Evolutionary conservation across 139 green algal genomes (phyloP).

Genomic region (Marvania coccoides): DNA sequence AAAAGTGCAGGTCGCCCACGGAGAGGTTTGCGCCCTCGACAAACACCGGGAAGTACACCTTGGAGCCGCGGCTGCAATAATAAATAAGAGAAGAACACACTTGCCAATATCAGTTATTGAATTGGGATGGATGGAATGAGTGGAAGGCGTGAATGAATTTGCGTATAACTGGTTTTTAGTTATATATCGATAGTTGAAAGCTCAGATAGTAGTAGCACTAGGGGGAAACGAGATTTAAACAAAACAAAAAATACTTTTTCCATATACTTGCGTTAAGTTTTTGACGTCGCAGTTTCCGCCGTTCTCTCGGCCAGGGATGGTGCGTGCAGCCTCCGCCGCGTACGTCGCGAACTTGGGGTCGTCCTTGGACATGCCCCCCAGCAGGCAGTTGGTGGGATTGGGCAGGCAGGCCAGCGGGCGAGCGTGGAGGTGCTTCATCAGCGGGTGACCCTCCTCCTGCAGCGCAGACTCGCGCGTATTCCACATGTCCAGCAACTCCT

Average conservation of each 20-base stretch:
- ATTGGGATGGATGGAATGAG: no score
- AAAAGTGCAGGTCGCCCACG: constrained; percentile 74
- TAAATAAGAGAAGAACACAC: no score
- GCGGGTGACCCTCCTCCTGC: constrained; percentile 39
- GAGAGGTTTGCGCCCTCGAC: constrained; percentile 61
- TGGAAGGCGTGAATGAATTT: no score
- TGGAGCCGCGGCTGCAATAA: no score
- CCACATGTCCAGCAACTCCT: constrained; percentile 72
- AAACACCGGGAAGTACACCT: constrained; percentile 71
- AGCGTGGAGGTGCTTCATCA: constrained; percentile 48
- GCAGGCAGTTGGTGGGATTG: constrained; percentile 37
- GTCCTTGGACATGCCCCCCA: constrained; percentile 34
- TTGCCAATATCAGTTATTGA: no score
- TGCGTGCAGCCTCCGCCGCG: constrained; percentile 52
- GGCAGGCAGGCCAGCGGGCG: constrained; percentile 58
- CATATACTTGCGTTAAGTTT: constrained; percentile 58
- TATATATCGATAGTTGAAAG: no score
- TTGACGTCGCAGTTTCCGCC: constrained; percentile 80
- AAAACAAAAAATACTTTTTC: no score
- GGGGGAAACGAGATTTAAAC: no score
- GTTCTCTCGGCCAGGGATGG: constrained; percentile 64
- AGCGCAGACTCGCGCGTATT: constrained; percentile 53
- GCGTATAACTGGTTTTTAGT: no score
- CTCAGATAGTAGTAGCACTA: no score
- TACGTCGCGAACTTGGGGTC: constrained; percentile 31